Percentiles rank a stretch among this genome's conserved stretches.
Conservation (phyloP, 768 basidiomycete species). For the Tricholoma saponaceum region DNA sequence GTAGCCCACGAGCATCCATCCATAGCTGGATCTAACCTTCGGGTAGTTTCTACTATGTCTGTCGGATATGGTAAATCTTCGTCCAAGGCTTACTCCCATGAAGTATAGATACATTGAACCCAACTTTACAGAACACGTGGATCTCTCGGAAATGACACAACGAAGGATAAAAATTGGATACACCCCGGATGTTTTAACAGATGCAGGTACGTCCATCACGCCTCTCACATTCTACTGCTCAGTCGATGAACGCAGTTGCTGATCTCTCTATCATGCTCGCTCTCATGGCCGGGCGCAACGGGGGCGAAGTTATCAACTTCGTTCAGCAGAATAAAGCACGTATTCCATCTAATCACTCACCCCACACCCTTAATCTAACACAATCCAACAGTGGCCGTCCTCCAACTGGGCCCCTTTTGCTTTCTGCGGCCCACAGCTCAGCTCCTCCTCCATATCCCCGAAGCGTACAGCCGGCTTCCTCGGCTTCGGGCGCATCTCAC, state of each 20-base stretch:
- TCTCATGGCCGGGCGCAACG: conserved; percentile 90
- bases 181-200: conserved; percentile 91
- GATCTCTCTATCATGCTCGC: conserved; percentile 88
- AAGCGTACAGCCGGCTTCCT: conserved; percentile 81
- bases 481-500: conserved; percentile 93
- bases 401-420: conserved; percentile 79
- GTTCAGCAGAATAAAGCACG: conserved; percentile 69
- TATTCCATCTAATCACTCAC: neutral
- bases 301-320: conserved; percentile 53
- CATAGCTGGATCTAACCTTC: conserved; percentile 68
- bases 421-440: conserved; percentile 81
- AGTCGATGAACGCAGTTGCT: conserved; percentile 83
- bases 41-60: conserved; percentile 90
- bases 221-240: too few species aligned
- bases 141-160: conserved; percentile 52
- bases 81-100: neutral
- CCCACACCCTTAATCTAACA: neutral
- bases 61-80: conserved; percentile 70
- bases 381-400: conserved; percentile 64
- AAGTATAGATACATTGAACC: neutral
- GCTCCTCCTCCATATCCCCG: conserved; percentile 43
- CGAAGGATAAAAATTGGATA: conserved; percentile 76
- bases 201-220: conserved; percentile 62
- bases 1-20: neutral
- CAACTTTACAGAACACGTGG: conserved; percentile 67